Percentiles rank a stretch among this genome's conserved stretches.
phyloP scores from a whole-genome alignment of 1,284 basidiomycete species.

The Papiliotrema fonsecae region DNA sequence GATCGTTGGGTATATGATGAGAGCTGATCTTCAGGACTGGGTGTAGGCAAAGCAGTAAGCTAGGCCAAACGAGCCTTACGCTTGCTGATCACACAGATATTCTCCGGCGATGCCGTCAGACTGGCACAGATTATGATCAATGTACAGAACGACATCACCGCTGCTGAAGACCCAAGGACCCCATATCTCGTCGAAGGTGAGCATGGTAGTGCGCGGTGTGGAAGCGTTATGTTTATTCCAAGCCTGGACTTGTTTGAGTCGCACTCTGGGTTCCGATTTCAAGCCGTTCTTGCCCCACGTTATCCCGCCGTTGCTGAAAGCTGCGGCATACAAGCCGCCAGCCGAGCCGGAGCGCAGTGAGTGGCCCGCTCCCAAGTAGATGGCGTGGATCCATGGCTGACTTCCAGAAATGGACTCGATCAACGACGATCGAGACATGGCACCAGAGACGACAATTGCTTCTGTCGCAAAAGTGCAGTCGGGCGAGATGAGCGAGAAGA shows the following conservation, averaged over 20 bases:
- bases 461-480: conserved; percentile 48
- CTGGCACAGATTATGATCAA: conserved; percentile 67
- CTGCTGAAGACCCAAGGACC: conserved; percentile 28
- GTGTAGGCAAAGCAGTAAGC: conserved; percentile 56
- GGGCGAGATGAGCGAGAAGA: conserved; percentile 73
- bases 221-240: conserved; percentile 53
- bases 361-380: conserved; percentile 47
- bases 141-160: conserved; percentile 62
- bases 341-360: conserved; percentile 7
- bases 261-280: conserved; percentile 71
- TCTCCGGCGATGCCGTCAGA: conserved; percentile 66
- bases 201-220: conserved; percentile 5
- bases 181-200: conserved; percentile 34
- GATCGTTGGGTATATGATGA: conserved; percentile 42
- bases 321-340: conserved; percentile 66
- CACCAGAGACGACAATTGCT: too few relatives aligned
- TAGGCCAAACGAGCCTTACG: background rate
- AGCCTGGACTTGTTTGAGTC: conserved; percentile 78
- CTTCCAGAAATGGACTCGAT: too few relatives aligned
- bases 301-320: conserved; percentile 68
- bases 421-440: too few relatives aligned
- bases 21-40: conserved; percentile 57
- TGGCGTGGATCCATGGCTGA: too few relatives aligned
- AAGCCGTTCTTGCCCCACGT: conserved; percentile 76
- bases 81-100: conserved; percentile 48